Conservation (phyloP, 2,329 filamentous ascomycete species). For the Mollisiaceae sp. region DNA sequence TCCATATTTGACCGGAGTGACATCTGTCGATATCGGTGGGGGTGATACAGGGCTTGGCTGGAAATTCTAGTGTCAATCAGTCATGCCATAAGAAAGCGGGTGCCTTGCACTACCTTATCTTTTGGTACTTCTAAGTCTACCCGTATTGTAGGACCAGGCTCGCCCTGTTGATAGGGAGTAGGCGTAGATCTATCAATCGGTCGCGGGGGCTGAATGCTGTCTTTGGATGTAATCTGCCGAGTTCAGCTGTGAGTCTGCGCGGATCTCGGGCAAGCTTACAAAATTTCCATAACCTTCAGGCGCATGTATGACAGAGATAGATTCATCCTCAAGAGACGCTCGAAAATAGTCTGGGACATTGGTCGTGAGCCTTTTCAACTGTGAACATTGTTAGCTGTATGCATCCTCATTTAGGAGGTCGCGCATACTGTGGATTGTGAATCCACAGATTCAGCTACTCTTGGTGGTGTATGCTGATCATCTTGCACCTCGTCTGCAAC, state of each 20-base stretch:
- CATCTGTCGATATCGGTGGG: constrained; percentile 77
- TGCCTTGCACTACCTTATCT: constrained; percentile 36
- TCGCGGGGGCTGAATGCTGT: constrained; percentile 27
- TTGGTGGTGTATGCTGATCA: constrained; percentile 45
- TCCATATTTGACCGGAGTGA: constrained; percentile 69
- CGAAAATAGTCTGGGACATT: constrained; percentile 62
- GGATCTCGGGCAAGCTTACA: constrained; percentile 55
- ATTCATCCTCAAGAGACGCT: constrained; percentile 71
- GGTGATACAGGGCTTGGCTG: constrained; percentile 49
- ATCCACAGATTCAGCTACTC: constrained; percentile 37
- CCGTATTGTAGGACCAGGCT: constrained; percentile 22
- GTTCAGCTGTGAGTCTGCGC: constrained; percentile 3
- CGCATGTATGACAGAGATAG: constrained; percentile 89
- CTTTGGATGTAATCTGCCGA: constrained; percentile 22
- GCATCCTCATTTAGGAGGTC: constrained; percentile 19
- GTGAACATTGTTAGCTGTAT: constrained; percentile 26
- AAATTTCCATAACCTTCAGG: constrained; percentile 83
- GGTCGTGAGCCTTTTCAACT: constrained; percentile 49
- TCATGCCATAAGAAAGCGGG: background rate
- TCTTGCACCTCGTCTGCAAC: constrained; percentile 62
- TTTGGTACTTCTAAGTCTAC: constrained; percentile 33
- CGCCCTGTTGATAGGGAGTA: constrained; percentile 38
- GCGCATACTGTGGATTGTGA: constrained; percentile 35
- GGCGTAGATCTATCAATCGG: constrained; percentile 40
- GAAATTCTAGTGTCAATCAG: constrained; percentile 33